Percentiles rank a stretch among this genome's conserved stretches.
phyloP scores from a whole-genome alignment of 2,329 filamentous ascomycete genomes.

The Penicillium sp. region DNA sequence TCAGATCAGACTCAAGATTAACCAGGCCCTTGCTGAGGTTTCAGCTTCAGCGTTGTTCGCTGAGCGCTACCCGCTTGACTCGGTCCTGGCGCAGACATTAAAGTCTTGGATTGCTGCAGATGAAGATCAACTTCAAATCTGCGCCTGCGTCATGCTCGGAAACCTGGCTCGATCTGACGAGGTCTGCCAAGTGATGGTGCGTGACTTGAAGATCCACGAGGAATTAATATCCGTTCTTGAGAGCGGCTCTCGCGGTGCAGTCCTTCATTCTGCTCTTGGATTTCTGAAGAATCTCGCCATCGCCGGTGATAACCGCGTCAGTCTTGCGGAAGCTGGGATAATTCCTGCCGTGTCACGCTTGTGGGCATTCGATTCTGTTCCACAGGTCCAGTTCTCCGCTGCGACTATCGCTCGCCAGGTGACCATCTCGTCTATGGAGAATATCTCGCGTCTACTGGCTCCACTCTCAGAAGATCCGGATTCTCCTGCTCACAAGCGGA shows the following conservation, averaged over 20 bases:
- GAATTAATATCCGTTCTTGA: conserved; percentile 44
- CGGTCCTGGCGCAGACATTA: conserved; percentile 38
- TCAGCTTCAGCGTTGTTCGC: conserved; percentile 42
- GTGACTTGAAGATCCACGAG: conserved; percentile 41
- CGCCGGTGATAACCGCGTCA: conserved; percentile 42
- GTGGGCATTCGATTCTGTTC: conserved; percentile 45
- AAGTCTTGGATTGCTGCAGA: conserved; percentile 42
- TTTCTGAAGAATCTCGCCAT: conserved; percentile 53
- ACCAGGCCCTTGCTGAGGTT: conserved; percentile 44
- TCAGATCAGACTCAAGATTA: conserved; percentile 41
- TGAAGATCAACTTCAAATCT: conserved; percentile 49
- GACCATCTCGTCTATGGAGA: conserved; percentile 39
- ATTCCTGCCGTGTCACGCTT: conserved; percentile 42
- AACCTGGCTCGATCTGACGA: conserved; percentile 49
- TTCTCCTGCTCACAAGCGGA: conserved; percentile 31
- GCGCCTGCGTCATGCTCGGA: conserved; percentile 50
- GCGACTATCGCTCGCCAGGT: conserved; percentile 45
- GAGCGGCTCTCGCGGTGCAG: conserved; percentile 40
- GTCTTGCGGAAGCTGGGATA: conserved; percentile 42
- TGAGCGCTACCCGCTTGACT: conserved; percentile 41
- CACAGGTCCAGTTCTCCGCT: conserved; percentile 48
- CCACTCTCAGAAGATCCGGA: conserved; percentile 31
- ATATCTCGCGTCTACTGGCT: conserved; percentile 40
- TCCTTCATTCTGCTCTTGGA: conserved; percentile 48
- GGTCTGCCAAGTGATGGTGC: conserved; percentile 45